These are phyloP conservation scores for Sarcocystis neurona DNA, from an alignment of 169 alveolate genomes.

Conservation along the genomic window DNA sequence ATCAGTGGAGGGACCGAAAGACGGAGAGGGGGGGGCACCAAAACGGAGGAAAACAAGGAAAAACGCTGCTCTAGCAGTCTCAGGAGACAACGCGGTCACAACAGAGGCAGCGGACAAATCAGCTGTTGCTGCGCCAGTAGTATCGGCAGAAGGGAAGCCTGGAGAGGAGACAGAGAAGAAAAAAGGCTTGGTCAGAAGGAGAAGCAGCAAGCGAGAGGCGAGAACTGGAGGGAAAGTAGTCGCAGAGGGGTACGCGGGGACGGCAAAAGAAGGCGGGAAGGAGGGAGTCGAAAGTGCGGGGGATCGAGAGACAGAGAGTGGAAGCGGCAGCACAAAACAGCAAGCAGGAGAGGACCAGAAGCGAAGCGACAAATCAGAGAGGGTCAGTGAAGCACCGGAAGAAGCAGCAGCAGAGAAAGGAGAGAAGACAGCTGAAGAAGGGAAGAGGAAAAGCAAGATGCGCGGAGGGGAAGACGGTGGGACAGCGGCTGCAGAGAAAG, in stretches of 20 bases:
- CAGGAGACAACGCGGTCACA: not conserved
- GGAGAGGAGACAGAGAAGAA: not conserved
- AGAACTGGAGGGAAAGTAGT: not conserved
- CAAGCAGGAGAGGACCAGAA: not conserved
- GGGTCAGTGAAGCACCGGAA: not conserved
- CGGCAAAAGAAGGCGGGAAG: no score
- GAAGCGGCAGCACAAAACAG: not conserved
- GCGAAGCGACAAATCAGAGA: not conserved
- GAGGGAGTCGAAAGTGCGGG: not conserved
- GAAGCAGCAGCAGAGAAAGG: not conserved
- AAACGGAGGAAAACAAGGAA: not conserved
- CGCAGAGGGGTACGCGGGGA: no score
- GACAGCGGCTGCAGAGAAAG: no score
- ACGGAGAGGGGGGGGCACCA: not conserved
- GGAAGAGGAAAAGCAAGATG: no score
- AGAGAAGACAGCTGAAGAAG: not conserved
- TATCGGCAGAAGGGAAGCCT: not conserved
- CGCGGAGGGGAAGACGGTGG: no score
- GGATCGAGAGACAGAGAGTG: not conserved
- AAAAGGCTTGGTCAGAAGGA: no score
- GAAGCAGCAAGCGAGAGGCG: no score
- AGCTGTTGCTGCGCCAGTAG: not conserved
- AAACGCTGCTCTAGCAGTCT: no score
- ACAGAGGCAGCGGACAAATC: not conserved
- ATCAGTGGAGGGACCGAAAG: not conserved